Conservation (phyloP, 176 grass and related monocot species). For the Aegilops sharonensis region DNA sequence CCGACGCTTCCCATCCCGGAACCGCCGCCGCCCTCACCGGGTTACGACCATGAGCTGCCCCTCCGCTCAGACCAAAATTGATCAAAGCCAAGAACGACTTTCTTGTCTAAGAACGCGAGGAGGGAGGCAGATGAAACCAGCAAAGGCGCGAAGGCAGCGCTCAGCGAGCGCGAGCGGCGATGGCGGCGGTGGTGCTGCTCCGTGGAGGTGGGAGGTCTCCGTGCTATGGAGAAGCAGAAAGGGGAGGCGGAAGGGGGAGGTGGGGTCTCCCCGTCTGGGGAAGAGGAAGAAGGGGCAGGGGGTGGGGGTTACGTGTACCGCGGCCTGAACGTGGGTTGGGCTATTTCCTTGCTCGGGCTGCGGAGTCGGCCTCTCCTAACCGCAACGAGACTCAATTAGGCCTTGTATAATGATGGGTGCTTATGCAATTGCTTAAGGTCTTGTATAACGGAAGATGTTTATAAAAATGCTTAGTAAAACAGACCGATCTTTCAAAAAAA, state of each 20-base stretch:
- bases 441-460: too few species aligned
- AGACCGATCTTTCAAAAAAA: too few species aligned
- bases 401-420: too few species aligned
- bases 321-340: not conserved
- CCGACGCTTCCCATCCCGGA: slow-evolving; percentile 45
- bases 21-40: not conserved
- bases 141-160: not conserved
- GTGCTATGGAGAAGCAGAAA: slow-evolving; percentile 16
- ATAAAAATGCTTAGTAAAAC: too few species aligned
- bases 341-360: not conserved
- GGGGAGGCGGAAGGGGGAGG: slow-evolving; percentile 2
- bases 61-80: not conserved
- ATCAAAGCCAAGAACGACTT: slow-evolving; percentile 35
- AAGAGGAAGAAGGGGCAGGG: not conserved
- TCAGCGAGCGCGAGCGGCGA: not conserved
- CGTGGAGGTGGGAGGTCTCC: slow-evolving; percentile 24
- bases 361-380: too few species aligned
- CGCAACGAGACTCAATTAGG: too few species aligned
- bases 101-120: slow-evolving; percentile 20
- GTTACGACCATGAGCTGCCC: slow-evolving; percentile 18
- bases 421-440: too few species aligned
- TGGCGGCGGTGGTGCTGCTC: not conserved
- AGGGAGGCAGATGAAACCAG: not conserved
- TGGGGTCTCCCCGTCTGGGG: not conserved
- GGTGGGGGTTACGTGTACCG: not conserved